Base-by-base conservation (phyloP, 2,329 filamentous ascomycete genomes). In the Endoconidiophora laricicola region DNA sequence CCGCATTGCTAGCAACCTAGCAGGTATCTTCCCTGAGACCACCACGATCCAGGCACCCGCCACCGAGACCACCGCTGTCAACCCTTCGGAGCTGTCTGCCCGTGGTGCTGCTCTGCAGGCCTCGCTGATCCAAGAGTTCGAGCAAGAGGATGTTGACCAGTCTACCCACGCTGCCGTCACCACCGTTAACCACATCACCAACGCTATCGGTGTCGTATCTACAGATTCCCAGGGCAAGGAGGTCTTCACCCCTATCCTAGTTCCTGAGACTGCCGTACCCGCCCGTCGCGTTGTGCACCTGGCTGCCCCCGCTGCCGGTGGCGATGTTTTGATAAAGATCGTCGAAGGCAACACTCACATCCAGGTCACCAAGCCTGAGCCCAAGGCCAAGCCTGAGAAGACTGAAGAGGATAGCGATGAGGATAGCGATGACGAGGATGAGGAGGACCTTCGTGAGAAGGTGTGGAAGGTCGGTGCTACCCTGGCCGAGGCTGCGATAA, bases 51-150 rank as follows among this genome's bases (percentile, higher is more conserved):
- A 90, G 56, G 85, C 91, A 1, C 91, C 90, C 42, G 81, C 87
- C 52, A 94, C 88, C 49, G 78, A 71, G 57, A 60, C 81, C 38
- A 73, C 72, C 23, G 83, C 90, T 55, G 79, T 96, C 69, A 96
- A 96, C 76, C 91, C 91, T 56, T 91, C 86, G 3, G 90, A 96
- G 69, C 75, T 95, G 50, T 73, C 82, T 59, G 83, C 85, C 55
- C 81, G 91, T 56, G 91, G 91, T 61, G 91, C 91, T 54, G 90
- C 91, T 29, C 86, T 98, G 59, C 91, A 98, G 69, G 91, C 91
- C 37, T 93, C 82, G 54, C 72, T 98, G 56, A 86, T 98, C 64
- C 81, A 88, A 65, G 90, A 94, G 66, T 98, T 94, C 66, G 91
- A 98, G 60, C 74, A 79, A 58, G 81, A 86, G 57, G 90, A 96